Evolutionary conservation across 2,329 filamentous ascomycete species (phyloP), one percentile per base, ranked within the genome.

Genomic region (Tolypocladium guangdongense): DNA sequence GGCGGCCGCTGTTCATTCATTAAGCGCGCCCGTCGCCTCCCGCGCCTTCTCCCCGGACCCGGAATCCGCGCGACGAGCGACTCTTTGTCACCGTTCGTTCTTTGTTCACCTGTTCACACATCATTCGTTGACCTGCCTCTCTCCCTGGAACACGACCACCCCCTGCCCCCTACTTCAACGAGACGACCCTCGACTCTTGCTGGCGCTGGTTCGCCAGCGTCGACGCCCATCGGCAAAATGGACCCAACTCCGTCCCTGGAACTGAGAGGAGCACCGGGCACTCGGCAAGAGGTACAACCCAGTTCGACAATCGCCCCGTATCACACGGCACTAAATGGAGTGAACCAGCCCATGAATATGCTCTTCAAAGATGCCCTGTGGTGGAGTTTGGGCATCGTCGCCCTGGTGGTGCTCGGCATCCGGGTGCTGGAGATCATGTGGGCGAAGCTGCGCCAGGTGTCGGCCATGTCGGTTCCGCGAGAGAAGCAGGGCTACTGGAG

Each of bases 401-500:
- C 71, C 47, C 62, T 84, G 51, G 57, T 77, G 33, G 71, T 86
- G 48, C 70, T 86, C 38, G 50, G 66, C 22, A 71, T 83, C 56
- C 74, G 82, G 52, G 64, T 84, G 30, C 55, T 73, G 33, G 77
- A 83, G 63, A 73, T 84, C 53, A 62, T 68, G 33, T 80, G 76
- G 74, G 73, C 74, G 48, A 77, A 82, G 59, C 66, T 84, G 33
- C 77, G 83, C 45, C 81, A 81, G 56, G 73, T 85, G 41, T 74
- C 75, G 22, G 75, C 81, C 58, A 83, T 86, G 80, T 74, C 73
- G 4, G 65, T 73, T 24, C 65, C 76, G 0, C 74, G 72, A 14
- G 68, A 74, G 1, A 74, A 74, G 60, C 82, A 86, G 62, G 65
- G 62, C 43, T 86, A 82, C 67, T 86, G 82, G 81, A 78, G 74